Evolutionary conservation across 2,329 filamentous ascomycete species (phyloP).

Genomic region (Trichoderma arundinaceum): DNA sequence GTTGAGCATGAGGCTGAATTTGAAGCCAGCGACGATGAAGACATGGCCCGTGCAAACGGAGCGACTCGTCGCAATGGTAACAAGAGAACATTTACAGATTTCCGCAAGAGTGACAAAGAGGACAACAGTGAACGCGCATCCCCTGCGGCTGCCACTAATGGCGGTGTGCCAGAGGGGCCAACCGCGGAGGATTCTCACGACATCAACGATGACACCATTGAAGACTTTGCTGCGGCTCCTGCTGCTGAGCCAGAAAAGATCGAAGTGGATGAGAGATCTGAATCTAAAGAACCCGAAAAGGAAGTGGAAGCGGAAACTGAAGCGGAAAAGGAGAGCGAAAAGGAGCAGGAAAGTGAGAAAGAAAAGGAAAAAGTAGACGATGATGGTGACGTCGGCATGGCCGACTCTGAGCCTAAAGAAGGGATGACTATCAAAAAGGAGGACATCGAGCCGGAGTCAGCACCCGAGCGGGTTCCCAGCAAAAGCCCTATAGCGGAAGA

Average conservation of each 20-base stretch:
- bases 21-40: conserved; percentile 89
- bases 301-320: neutral
- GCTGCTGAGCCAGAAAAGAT: conserved; percentile 41
- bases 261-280: conserved; percentile 27
- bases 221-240: conserved; percentile 46
- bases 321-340: conserved; percentile 1
- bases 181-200: conserved; percentile 45
- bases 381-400: conserved; percentile 61
- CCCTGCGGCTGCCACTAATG: conserved; percentile 45
- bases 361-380: conserved; percentile 48
- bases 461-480: conserved; percentile 40
- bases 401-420: conserved; percentile 44
- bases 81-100: conserved; percentile 60
- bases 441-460: conserved; percentile 45
- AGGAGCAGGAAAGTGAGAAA: conserved; percentile 16
- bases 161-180: conserved; percentile 40
- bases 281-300: conserved; percentile 24
- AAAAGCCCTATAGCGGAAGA: conserved; percentile 37
- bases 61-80: conserved; percentile 60
- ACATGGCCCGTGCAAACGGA: conserved; percentile 75
- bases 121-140: conserved; percentile 48
- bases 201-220: conserved; percentile 50
- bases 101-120: conserved; percentile 50
- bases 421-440: conserved; percentile 50
- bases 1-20: conserved; percentile 79